Evolutionary conservation across 1,284 basidiomycete genomes (phyloP), one percentile per base, ranked within the genome.

Genomic region (Marasmius fiardii): DNA sequence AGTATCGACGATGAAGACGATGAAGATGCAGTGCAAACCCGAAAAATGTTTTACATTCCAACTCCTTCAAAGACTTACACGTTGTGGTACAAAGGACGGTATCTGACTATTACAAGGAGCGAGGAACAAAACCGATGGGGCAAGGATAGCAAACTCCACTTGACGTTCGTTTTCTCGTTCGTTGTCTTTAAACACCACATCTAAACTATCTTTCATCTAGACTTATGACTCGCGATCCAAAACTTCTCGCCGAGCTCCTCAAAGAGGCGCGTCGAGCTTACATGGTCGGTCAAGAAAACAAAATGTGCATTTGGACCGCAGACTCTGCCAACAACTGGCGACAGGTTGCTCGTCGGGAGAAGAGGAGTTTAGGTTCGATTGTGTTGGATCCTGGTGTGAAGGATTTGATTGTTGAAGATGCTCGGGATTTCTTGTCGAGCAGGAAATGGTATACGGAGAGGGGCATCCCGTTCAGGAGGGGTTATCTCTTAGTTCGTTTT

Each of bases 381-480:
- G 77, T 90, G 44, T 72, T 90, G 11, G 86, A 88, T 53, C 80
- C 79, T 6, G 85, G 85, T 0, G 72, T 86, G 52, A 83, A 82
- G 56, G 82, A 90, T 28, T 62, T 82, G 11, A 69, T 91, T 0
- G 61, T 90, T 5, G 75, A 83, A 8, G 88, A 91, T 60, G 85
- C 85, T 7, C 73, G 71, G 20, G 86, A 88, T 61, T 90, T 91
- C 61, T 69, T 90, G 56, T 66, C 68, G 3, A 86, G 80, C 62
- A 85, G 84, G 60, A 59, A 70, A 1, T 90, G 88, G 88, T 90
- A 90, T 60, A 65, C 76, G 3, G 80, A 81, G 12, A 79, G 88
- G 54, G 88, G 83, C 31, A 88, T 90, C 56, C 86, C 86, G 1
- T 89, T 87, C 69, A 81, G 86, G 20, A 74, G 88, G 6, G 88